Conservation (phyloP, 208 protist species). For the Strigomonas galati region DNA sequence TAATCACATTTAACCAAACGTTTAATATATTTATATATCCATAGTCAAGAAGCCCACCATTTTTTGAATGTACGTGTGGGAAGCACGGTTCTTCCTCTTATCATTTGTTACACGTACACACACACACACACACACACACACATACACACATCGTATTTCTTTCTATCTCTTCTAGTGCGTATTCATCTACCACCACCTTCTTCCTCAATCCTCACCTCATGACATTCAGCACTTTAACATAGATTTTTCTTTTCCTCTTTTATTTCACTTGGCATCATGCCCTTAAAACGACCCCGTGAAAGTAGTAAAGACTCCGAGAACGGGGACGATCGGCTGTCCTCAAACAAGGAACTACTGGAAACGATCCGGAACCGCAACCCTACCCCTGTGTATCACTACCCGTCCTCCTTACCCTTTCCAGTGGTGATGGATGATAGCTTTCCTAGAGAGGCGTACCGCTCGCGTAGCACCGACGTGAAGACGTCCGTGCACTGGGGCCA, state of each 20-base stretch:
- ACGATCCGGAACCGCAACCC: neutral
- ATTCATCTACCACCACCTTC: no score
- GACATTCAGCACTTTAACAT: no score
- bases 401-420: slow-evolving; percentile 68
- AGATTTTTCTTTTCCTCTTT: no score
- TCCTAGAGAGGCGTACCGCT: slow-evolving; percentile 77
- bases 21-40: neutral
- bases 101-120: no score
- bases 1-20: neutral
- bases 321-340: neutral
- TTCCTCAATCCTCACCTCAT: no score
- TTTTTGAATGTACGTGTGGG: neutral
- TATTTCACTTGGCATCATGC: no score
- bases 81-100: no score
- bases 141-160: neutral
- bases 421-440: slow-evolving; percentile 63
- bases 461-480: slow-evolving; percentile 81
- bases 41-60: neutral
- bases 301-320: neutral
- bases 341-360: neutral
- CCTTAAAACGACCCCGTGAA: neutral
- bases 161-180: no score
- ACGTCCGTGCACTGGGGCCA: slow-evolving; percentile 95
- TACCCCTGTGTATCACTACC: slow-evolving; percentile 72
- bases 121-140: neutral